Base-by-base conservation (phyloP, 2,329 filamentous ascomycete species). In the Fonsecaea monophora region DNA sequence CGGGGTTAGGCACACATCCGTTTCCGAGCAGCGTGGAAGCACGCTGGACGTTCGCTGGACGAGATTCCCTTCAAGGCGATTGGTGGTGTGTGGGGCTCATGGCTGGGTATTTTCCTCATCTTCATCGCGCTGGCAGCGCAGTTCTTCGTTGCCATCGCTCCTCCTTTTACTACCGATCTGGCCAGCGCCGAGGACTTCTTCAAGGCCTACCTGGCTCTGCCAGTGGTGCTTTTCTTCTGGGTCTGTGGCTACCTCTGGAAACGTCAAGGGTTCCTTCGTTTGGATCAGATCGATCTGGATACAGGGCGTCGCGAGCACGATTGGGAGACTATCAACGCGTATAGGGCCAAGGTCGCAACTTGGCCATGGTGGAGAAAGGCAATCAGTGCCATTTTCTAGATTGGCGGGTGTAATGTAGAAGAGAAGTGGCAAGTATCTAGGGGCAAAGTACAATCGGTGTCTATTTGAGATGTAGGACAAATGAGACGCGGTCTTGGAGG, bases 41-140 rank as follows among this genome's bases (percentile, higher is more conserved):
- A 80, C 10, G 86, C 89, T 68, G 91, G 90, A 53, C 90, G 89
- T 76, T 84, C 82, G 18, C 81, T 94, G 38, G 83, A 88, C 63
- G 91, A 96, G 73, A 84, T 98, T 4, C 90, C 94, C 4, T 97
- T 94, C 82, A 83, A 81, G 42, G 91, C 91, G 0, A 92, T 96
- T 75, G 86, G 91, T 4, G 94, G 94, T 67, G 81, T 95, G 6
- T 72, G 85, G 8, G 94, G 94, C 8, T 96, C 92, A 2, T 97
- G 89, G 84, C 69, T 95, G 37, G 94, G 94, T 30, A 84, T 97
- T 64, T 71, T 82, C 37, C 87, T 96, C 77, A 96, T 97, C 79
- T 65, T 84, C 21, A 80, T 94, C 48, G 88, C 97, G 35, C 84
- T 97, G 32, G 76, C 90, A 54, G 91, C 92, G 1, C 93, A 97